Conservation (phyloP, 257 asterid species). For the Galeopsis tetrahit region DNA sequence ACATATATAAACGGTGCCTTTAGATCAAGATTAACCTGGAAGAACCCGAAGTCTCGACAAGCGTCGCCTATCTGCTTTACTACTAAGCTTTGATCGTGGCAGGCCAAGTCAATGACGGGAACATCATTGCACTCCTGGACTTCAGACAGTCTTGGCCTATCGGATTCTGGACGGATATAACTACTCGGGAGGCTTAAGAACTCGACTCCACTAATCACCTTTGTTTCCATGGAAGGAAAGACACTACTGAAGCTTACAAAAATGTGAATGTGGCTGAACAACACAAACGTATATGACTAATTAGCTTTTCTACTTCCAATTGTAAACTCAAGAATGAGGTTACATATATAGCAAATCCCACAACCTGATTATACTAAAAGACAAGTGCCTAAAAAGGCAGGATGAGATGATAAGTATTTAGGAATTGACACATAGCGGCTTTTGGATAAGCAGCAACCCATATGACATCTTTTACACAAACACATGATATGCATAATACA, state of each 20-base stretch:
- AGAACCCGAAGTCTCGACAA: conserved; percentile 55
- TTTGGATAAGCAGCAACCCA: neutral
- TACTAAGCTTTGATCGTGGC: conserved; percentile 37
- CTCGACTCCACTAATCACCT: conserved; percentile 52
- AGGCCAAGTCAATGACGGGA: conserved; percentile 56
- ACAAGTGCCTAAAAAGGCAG: neutral
- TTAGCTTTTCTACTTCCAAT: neutral
- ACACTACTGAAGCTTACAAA: conserved; percentile 15
- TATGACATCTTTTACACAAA: too few species aligned
- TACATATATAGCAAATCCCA: too few species aligned
- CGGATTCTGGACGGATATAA: conserved; percentile 59
- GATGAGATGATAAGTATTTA: neutral
- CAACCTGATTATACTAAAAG: neutral
- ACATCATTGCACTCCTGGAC: conserved; percentile 43
- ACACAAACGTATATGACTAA: conserved; percentile 5
- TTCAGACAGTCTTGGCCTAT: conserved; percentile 54
- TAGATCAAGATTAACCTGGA: conserved; percentile 46
- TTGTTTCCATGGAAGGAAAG: conserved; percentile 42
- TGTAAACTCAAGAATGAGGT: neutral
- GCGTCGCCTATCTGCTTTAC: conserved; percentile 49
- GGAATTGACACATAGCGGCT: neutral
- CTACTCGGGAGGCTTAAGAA: conserved; percentile 51
- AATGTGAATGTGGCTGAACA: conserved; percentile 9
- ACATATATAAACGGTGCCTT: neutral
- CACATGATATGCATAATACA: too few species aligned